Evolutionary conservation across 331 rosid genomes (phyloP), one percentile per base, ranked within the genome.

Genomic region (Prunus yedoensis): DNA sequence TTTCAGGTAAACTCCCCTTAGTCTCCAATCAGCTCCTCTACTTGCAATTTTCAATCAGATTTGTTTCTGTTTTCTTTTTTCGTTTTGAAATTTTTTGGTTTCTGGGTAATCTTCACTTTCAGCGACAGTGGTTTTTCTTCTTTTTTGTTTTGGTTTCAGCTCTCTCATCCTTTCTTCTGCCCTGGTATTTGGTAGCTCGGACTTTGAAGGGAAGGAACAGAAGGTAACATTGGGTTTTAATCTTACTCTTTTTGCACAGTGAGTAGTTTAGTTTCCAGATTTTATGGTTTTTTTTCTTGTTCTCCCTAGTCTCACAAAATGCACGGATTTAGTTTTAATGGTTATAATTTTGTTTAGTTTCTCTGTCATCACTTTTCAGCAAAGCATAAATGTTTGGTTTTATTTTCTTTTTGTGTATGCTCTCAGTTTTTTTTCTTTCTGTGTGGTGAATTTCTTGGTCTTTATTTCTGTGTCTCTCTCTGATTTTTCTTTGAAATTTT

Each of bases 1-100:
- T 82, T 63, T 82, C 84, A 86, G 94, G 97, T 91, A 84, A 71
- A 80, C 52, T 27, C 58, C 32, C 82, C 57, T 60, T 59, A 51
- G 73, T 35, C 73, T 77, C 8, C 35, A 35, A 9, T 65, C 76
- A 43, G 50, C 57, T 76, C 23, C 59, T 27, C 54, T 23, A 68
- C 47, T 78, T 68, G 61, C 35, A 49, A 74, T 45, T 7, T 78
- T 53, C 61, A 64, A 76, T 52, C 68, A 10, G 56, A 68, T 54
- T 81, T 53, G 61, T 62, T 56, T 59, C 18, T 13, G 18, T 50
- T 32, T 75, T 62, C 41, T 62, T 17, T 77, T 68, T 73, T 28
- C 54, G n/a, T 52, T 52, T 52, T 17, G n/a, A 17, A 11, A 30
- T 10, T 23, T 12, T 20, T 68, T 70, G 28, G 17, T 21, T 80